Conservation (phyloP, 2,329 filamentous ascomycete genomes). For the Apiospora marii region DNA sequence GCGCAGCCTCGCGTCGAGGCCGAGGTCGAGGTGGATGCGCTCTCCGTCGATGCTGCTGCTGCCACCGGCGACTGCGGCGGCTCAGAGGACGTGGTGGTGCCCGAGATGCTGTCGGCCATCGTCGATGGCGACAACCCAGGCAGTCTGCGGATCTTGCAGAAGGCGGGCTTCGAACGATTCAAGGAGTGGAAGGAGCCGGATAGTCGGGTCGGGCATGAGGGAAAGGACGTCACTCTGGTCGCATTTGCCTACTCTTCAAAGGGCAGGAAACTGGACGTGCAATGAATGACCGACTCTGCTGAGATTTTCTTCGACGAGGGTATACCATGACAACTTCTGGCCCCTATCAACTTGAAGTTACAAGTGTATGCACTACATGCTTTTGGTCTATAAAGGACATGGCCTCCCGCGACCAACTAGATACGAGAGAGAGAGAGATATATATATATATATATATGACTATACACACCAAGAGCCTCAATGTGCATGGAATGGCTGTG, state of each 20-base stretch:
- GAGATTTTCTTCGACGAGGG: background rate
- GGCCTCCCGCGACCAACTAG: background rate
- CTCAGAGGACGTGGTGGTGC: conserved; percentile 36
- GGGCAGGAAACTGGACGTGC: background rate
- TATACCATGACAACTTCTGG: background rate
- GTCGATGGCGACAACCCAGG: conserved; percentile 57
- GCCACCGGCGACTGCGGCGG: conserved; percentile 23
- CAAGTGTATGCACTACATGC: background rate
- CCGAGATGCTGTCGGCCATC: conserved; percentile 55
- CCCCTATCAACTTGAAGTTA: background rate
- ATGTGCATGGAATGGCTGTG: background rate
- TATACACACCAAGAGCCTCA: background rate
- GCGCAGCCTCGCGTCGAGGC: conserved; percentile 54
- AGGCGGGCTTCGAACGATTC: conserved; percentile 60
- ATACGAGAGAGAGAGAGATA: background rate
- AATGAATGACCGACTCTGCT: background rate
- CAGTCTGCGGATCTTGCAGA: conserved; percentile 65
- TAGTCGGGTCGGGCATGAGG: conserved; percentile 27
- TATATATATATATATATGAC: background rate
- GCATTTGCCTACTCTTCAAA: conserved; percentile 7
- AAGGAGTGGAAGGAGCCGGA: conserved; percentile 48
- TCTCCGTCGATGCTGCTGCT: conserved; percentile 42
- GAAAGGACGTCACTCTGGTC: conserved; percentile 12
- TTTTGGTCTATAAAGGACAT: background rate
- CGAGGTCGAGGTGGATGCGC: conserved; percentile 52